Evolutionary conservation across 768 basidiomycete genomes (phyloP).

Genomic region (Tulasnella sp.): DNA sequence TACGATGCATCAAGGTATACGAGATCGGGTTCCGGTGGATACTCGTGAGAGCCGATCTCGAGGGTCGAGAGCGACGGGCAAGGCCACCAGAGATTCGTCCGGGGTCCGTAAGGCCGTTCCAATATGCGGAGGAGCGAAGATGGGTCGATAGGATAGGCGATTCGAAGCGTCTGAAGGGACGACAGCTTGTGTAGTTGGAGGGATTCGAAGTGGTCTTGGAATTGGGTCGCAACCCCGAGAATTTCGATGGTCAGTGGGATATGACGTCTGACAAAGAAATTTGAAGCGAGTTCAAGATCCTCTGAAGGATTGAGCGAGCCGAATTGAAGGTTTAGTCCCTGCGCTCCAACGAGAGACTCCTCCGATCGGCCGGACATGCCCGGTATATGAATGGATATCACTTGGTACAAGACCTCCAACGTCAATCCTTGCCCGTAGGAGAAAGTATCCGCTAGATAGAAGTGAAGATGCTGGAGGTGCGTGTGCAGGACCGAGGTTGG

Average conservation of each 20-base stretch:
- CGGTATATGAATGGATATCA: neutral
- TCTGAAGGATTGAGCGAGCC: neutral
- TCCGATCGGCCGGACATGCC: neutral
- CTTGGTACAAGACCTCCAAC: neutral
- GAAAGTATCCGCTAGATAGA: neutral
- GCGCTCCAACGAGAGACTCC: neutral
- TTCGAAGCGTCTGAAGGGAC: neutral
- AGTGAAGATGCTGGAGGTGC: neutral
- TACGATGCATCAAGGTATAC: neutral
- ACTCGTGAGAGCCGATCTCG: neutral
- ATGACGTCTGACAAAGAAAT: neutral
- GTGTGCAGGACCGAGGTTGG: neutral
- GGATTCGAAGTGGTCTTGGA: neutral
- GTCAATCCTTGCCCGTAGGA: neutral
- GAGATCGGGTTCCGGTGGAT: neutral
- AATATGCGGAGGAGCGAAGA: neutral
- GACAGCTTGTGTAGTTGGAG: neutral
- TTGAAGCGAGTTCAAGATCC: neutral
- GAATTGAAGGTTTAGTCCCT: neutral
- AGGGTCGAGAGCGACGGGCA: neutral
- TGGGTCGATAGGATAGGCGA: neutral
- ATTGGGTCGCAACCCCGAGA: neutral
- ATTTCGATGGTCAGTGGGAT: neutral
- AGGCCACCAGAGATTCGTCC: neutral
- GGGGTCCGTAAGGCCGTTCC: neutral